Base-by-base conservation (phyloP, 768 basidiomycete genomes). In the Termitomyces sp. region DNA sequence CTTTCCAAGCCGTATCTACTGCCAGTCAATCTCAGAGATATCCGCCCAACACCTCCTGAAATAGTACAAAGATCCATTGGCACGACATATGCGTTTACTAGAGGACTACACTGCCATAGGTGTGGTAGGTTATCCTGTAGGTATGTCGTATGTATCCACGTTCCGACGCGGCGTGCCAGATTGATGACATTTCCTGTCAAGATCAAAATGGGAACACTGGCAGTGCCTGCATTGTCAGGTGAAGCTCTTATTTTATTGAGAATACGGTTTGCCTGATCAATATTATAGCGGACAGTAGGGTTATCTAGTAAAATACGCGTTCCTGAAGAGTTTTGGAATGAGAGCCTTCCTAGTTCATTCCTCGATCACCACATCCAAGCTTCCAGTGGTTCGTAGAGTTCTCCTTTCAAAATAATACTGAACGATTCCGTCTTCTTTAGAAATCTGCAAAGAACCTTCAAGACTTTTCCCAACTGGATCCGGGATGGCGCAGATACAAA, bases 61-160 rank as follows among this genome's bases (percentile, higher is more conserved):
- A 59, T 66, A 12, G 54, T 64, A 46, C 48, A 67, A 8, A 52
- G 71, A 45, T 75, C 73, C 1, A 69, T 82, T 33, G 77, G 76
- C 10, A 88, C 85, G 4, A 74, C 76, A 3, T 82, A 81, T 59
- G 72, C 75, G 5, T 86, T 80, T 61, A 83, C 78, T 16, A 80
- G 81, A 63, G 90, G 90, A 1, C 84, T 83, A 75, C 86, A 89
- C 65, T 93, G 91, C 66, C 60, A 55, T 18, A 58, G 67, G 8
- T 93, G 91, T 64, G 90, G 91, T 30, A 80, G 88, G 26, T 70
- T 92, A 42, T 88, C 89, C 9, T 84, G 83, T 73, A 80, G 90
- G 90, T 90, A 58, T 49, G 77, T 64, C 54, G 28, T 22, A 42
- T 57, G 33, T 20, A 38, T 16, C 40, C 4, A 35, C 49, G 38